phyloP scores from a whole-genome alignment of 768 basidiomycete species.

The Mrakia blollopis region DNA sequence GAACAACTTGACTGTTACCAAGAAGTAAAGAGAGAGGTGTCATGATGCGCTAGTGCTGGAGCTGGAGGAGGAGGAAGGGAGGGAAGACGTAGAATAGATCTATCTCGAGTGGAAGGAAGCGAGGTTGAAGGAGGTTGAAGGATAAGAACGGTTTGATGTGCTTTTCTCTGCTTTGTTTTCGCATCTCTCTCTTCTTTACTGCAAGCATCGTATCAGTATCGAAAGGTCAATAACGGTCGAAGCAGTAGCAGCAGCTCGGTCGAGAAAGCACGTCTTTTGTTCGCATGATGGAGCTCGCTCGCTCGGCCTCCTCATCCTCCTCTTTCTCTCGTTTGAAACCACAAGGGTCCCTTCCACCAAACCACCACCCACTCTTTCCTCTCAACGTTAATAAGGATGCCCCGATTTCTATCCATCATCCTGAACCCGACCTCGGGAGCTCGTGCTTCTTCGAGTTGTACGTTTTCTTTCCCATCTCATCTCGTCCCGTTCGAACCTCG shows the following conservation, averaged over 20 bases:
- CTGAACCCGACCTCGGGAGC: conserved; percentile 13
- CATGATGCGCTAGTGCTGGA: background rate
- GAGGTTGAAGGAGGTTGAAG: background rate
- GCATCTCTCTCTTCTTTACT: too few relatives aligned
- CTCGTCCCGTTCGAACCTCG: background rate
- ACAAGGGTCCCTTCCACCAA: background rate
- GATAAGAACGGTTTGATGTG: too few relatives aligned
- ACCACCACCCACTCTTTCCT: background rate
- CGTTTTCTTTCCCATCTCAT: background rate
- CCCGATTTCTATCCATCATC: conserved; percentile 4
- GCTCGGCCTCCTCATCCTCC: background rate
- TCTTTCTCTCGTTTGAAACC: background rate
- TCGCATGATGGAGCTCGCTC: background rate
- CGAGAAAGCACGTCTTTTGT: too few relatives aligned
- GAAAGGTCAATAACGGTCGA: too few relatives aligned
- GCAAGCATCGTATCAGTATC: too few relatives aligned
- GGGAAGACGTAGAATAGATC: background rate
- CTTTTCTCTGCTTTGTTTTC: too few relatives aligned
- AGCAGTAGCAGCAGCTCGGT: too few relatives aligned
- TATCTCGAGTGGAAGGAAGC: background rate
- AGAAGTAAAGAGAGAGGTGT: background rate
- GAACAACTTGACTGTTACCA: conserved; percentile 65
- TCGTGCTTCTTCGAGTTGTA: background rate
- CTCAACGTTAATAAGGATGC: background rate
- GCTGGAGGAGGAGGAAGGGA: background rate